These are phyloP conservation scores for Chalciporus piperatus DNA, from an alignment of 768 basidiomycete genomes.

Conservation along the genomic window DNA sequence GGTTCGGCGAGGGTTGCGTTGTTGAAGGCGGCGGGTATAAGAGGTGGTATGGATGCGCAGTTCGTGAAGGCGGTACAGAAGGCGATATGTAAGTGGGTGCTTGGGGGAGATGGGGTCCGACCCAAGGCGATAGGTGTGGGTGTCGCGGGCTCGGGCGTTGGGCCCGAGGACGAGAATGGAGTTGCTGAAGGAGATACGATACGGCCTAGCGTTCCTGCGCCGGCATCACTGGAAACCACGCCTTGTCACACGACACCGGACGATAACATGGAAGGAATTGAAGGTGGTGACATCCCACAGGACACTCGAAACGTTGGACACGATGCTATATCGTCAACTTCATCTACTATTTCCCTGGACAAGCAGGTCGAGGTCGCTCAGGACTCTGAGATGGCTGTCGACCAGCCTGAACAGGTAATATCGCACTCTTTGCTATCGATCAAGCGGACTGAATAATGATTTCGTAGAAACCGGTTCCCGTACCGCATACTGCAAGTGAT, in stretches of 20 bases:
- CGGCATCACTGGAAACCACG: neutral
- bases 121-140: conserved; percentile 11
- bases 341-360: neutral
- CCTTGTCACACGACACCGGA: conserved; percentile 3
- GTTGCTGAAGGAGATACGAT: neutral
- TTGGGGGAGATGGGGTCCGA: conserved; percentile 15
- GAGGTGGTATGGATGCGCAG: conserved; percentile 36
- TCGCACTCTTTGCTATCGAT: neutral
- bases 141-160: neutral
- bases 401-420: conserved; percentile 21
- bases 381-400: conserved; percentile 14
- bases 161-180: conserved; percentile 1
- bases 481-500: neutral
- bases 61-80: conserved; percentile 39
- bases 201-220: neutral
- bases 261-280: conserved; percentile 22
- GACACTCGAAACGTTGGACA: neutral
- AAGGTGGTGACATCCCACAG: neutral
- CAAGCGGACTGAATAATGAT: neutral
- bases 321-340: neutral
- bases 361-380: conserved; percentile 1
- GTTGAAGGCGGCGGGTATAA: conserved; percentile 31
- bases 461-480: conserved; percentile 4
- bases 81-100: conserved; percentile 27
- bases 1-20: conserved; percentile 42